Evolutionary conservation across 495 filamentous ascomycete genomes (phyloP).

Genomic region (Haplographium delicatum): DNA sequence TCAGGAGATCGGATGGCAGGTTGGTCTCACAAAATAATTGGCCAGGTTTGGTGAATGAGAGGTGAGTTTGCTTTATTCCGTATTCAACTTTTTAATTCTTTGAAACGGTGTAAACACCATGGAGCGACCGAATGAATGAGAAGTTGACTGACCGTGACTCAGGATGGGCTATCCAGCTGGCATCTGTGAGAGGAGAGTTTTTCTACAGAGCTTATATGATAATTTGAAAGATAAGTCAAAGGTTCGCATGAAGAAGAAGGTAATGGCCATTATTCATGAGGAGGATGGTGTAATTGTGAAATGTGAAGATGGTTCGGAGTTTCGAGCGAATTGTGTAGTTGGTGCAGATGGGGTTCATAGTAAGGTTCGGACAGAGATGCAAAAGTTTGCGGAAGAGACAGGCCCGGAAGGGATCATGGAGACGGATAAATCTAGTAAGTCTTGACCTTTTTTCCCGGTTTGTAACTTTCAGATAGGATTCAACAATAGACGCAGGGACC

Average conservation of each 20-base stretch:
- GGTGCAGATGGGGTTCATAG: slow-evolving; percentile 47
- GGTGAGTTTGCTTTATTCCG: slow-evolving; percentile 18
- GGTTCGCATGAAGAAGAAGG: slow-evolving; percentile 30
- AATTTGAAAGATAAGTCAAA: slow-evolving; percentile 30
- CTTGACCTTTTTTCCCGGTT: too few relatives aligned
- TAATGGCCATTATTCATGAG: slow-evolving; percentile 27
- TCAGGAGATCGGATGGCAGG: slow-evolving; percentile 16
- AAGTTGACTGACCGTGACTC: slow-evolving; percentile 1
- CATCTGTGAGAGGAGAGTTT: slow-evolving; percentile 30
- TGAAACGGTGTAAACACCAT: background rate
- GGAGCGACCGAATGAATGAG: too few relatives aligned
- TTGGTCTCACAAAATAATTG: slow-evolving; percentile 6
- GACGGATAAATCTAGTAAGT: slow-evolving; percentile 24
- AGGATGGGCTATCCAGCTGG: slow-evolving; percentile 26
- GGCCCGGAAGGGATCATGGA: slow-evolving; percentile 20
- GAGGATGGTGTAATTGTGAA: slow-evolving; percentile 28
- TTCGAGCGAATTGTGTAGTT: slow-evolving; percentile 39
- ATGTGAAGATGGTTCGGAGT: slow-evolving; percentile 33
- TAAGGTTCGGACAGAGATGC: slow-evolving; percentile 39
- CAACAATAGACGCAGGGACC: too few relatives aligned
- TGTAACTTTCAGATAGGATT: too few relatives aligned
- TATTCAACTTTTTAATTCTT: background rate
- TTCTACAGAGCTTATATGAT: slow-evolving; percentile 32
- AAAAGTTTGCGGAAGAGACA: slow-evolving; percentile 25
- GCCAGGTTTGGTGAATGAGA: slow-evolving; percentile 7